These are phyloP conservation scores for Picochlorum sp. DNA, from an alignment of 139 green algal species.

Conservation along the genomic window DNA sequence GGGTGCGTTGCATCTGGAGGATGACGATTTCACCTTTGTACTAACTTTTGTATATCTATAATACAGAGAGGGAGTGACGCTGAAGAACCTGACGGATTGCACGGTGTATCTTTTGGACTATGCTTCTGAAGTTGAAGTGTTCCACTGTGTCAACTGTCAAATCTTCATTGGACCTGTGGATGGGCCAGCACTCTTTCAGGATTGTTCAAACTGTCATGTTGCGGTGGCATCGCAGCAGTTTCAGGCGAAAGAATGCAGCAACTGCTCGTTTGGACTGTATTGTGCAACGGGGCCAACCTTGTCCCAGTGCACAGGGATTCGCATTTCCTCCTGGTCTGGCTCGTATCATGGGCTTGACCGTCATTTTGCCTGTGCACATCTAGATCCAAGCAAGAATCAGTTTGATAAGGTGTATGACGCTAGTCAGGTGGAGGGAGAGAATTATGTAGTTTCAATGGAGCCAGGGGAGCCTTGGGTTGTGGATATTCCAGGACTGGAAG, in stretches of 20 bases:
- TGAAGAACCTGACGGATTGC: slow-evolving; percentile 6
- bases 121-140: slow-evolving; percentile 39
- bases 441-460: slow-evolving; percentile 35
- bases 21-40: background rate
- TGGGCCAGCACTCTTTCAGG: slow-evolving; percentile 38
- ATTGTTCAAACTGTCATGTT: slow-evolving; percentile 27
- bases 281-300: slow-evolving; percentile 47
- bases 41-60: background rate
- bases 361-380: slow-evolving; percentile 46
- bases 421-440: slow-evolving; percentile 17
- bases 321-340: slow-evolving; percentile 47
- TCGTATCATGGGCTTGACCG: slow-evolving; percentile 37
- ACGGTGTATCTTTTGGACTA: slow-evolving; percentile 52
- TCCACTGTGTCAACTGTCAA: slow-evolving; percentile 37
- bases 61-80: slow-evolving; percentile 29
- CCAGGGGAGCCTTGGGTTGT: slow-evolving; percentile 37
- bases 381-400: slow-evolving; percentile 52
- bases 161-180: slow-evolving; percentile 56
- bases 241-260: slow-evolving; percentile 31
- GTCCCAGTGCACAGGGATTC: slow-evolving; percentile 25
- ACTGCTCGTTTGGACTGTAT: slow-evolving; percentile 48
- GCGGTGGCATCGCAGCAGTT: slow-evolving; percentile 39
- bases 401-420: slow-evolving; percentile 52
- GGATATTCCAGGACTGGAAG: slow-evolving; percentile 18
- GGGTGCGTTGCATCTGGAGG: slow-evolving; percentile 19